Conservation (phyloP, 1,139 yeast species). For the Yamadazyma sp. region DNA sequence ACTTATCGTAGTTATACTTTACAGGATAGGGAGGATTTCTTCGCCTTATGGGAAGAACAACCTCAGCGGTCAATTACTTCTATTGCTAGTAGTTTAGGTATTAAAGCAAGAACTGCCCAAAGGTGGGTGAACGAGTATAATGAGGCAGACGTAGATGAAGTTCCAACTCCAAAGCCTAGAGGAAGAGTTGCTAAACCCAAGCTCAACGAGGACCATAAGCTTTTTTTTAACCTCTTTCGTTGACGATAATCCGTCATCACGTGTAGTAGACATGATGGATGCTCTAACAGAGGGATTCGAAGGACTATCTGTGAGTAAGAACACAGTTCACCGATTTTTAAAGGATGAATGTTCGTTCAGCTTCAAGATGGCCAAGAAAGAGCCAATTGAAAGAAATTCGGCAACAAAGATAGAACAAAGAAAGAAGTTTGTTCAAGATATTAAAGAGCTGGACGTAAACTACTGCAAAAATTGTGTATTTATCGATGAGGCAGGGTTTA, state of each 20-base stretch:
- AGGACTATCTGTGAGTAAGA: constrained; percentile 8
- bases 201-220: constrained; percentile 12
- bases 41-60: constrained; percentile 11
- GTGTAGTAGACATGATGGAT: constrained; percentile 10
- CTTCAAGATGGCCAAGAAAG: constrained; percentile 2
- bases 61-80: constrained; percentile 10
- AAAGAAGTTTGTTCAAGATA: constrained; percentile 1
- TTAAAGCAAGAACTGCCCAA: constrained; percentile 9
- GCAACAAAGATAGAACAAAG: constrained; percentile 4
- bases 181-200: constrained; percentile 9
- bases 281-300: constrained; percentile 3
- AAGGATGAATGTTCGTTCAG: constrained; percentile 5
- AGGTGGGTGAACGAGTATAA: constrained; percentile 15
- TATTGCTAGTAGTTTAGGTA: constrained; percentile 5
- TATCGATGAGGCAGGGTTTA: constrained; percentile 13
- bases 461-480: constrained; percentile 7
- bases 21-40: constrained; percentile 10
- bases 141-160: constrained; percentile 9
- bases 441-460: constrained; percentile 2
- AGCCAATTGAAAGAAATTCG: constrained; percentile 6
- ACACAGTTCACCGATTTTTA: constrained; percentile 8
- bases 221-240: constrained; percentile 7
- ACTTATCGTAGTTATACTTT: constrained; percentile 7
- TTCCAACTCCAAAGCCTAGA: constrained; percentile 12
- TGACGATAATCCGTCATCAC: constrained; percentile 10